These are phyloP conservation scores for Globisporangium spiculum DNA, from an alignment of 352 stramenopile species.

Conservation along the genomic window DNA sequence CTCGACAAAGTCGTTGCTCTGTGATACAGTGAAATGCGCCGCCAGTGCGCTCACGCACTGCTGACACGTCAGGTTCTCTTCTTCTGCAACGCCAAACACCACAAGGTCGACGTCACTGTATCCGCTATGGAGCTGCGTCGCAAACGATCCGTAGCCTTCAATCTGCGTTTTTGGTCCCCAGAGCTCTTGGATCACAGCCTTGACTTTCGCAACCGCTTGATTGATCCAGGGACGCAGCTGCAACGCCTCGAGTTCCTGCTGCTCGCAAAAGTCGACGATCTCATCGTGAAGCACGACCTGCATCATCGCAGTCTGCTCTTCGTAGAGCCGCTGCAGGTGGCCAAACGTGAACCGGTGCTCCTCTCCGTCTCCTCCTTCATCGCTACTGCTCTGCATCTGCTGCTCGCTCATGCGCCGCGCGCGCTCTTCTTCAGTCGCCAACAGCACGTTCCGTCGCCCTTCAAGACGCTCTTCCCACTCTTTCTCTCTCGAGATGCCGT, in stretches of 20 bases:
- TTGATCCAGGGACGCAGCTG: constrained; percentile 40
- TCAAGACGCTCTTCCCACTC: constrained; percentile 77
- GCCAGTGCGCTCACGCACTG: constrained; percentile 48
- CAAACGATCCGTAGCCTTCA: constrained; percentile 75
- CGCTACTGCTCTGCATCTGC: constrained; percentile 18
- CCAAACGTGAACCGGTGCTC: constrained; percentile 43
- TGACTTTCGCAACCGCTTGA: constrained; percentile 49
- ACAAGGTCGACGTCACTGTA: constrained; percentile 81
- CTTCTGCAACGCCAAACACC: constrained; percentile 62
- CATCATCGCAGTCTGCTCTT: constrained; percentile 76
- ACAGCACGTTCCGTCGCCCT: constrained; percentile 59
- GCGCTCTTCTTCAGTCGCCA: constrained; percentile 73
- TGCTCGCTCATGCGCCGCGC: constrained; percentile 64
- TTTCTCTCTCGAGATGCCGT: constrained; percentile 69
- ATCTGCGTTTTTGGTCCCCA: constrained; percentile 50
- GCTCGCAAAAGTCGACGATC: constrained; percentile 56
- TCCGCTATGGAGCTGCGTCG: constrained; percentile 56
- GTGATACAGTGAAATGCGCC: constrained; percentile 17
- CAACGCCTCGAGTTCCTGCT: constrained; percentile 39
- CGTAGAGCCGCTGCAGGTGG: constrained; percentile 74
- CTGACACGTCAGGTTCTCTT: constrained; percentile 43
- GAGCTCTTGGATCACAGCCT: constrained; percentile 35
- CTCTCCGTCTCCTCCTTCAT: constrained; percentile 23
- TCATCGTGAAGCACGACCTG: constrained; percentile 79
- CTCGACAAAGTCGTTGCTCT: constrained; percentile 32